Evolutionary conservation across 352 stramenopile species (phyloP).

Genomic region (Phytophthora colocasiae): DNA sequence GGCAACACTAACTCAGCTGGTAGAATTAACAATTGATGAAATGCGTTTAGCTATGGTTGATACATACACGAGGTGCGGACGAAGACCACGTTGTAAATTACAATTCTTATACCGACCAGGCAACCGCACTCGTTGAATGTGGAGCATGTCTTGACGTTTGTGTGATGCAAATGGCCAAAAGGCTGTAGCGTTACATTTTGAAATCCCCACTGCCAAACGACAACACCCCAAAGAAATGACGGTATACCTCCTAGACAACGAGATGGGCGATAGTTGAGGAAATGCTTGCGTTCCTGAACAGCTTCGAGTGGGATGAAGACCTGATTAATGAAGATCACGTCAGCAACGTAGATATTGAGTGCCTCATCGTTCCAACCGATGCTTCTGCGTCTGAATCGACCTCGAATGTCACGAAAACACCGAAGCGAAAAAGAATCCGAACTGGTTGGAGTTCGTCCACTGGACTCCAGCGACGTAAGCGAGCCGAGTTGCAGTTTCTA

Average conservation of each 20-base stretch:
- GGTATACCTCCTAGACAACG: not conserved
- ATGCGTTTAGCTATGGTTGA: too few relatives aligned
- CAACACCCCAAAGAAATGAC: too few relatives aligned
- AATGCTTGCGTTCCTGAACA: conserved; percentile 1
- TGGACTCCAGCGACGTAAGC: conserved; percentile 15
- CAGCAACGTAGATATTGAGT: not conserved
- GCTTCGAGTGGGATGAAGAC: conserved; percentile 1
- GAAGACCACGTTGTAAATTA: too few relatives aligned
- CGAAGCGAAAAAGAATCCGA: conserved; percentile 6
- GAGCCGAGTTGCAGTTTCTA: conserved; percentile 21
- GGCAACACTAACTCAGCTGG: too few relatives aligned
- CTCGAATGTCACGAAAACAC: not conserved
- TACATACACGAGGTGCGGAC: too few relatives aligned
- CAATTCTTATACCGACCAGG: too few relatives aligned
- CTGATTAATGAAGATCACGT: not conserved
- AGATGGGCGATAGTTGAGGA: conserved; percentile 6
- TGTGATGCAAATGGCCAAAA: too few relatives aligned
- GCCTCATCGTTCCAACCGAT: not conserved
- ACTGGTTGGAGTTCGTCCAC: conserved; percentile 16
- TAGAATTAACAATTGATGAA: too few relatives aligned
- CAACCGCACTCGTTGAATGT: too few relatives aligned
- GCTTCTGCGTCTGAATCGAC: not conserved
- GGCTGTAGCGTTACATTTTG: too few relatives aligned
- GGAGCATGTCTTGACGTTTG: too few relatives aligned
- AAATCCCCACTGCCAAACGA: too few relatives aligned